Conservation (phyloP, 805 yeast species). For the Myxozyma neglecta region DNA sequence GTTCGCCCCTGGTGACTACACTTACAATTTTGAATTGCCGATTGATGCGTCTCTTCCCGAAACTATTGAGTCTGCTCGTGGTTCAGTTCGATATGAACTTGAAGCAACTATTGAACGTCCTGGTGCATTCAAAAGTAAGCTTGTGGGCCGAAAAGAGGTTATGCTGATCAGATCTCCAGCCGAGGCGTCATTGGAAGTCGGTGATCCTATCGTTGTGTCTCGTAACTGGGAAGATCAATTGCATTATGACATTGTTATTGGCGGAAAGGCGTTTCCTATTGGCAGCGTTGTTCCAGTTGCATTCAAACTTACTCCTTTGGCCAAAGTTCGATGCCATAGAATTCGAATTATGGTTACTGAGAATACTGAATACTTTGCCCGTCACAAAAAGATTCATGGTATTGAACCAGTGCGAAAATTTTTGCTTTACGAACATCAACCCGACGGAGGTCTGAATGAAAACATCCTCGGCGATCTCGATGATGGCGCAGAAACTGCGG, state of each 20-base stretch:
- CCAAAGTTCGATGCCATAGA: slow-evolving; percentile 82
- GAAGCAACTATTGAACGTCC: slow-evolving; percentile 70
- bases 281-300: slow-evolving; percentile 83
- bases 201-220: slow-evolving; percentile 87
- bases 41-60: slow-evolving; percentile 83
- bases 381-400: slow-evolving; percentile 82
- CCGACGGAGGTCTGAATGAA: slow-evolving; percentile 40
- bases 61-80: slow-evolving; percentile 73
- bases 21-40: slow-evolving; percentile 88
- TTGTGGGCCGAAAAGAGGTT: slow-evolving; percentile 63
- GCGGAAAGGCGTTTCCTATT: slow-evolving; percentile 82
- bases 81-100: slow-evolving; percentile 68
- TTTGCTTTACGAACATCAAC: slow-evolving; percentile 76
- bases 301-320: slow-evolving; percentile 79
- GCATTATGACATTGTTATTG: slow-evolving; percentile 85
- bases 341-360: slow-evolving; percentile 84
- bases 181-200: slow-evolving; percentile 77
- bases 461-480: slow-evolving; percentile 50
- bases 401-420: slow-evolving; percentile 86
- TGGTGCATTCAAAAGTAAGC: slow-evolving; percentile 82
- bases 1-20: slow-evolving; percentile 86
- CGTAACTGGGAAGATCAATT: slow-evolving; percentile 85
- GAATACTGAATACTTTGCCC: slow-evolving; percentile 85
- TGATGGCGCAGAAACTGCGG: slow-evolving; percentile 38
- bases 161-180: slow-evolving; percentile 72